These are phyloP conservation scores for Pelagomonas calceolata DNA, from an alignment of 108 stramenopile genomes.

Conservation along the genomic window DNA sequence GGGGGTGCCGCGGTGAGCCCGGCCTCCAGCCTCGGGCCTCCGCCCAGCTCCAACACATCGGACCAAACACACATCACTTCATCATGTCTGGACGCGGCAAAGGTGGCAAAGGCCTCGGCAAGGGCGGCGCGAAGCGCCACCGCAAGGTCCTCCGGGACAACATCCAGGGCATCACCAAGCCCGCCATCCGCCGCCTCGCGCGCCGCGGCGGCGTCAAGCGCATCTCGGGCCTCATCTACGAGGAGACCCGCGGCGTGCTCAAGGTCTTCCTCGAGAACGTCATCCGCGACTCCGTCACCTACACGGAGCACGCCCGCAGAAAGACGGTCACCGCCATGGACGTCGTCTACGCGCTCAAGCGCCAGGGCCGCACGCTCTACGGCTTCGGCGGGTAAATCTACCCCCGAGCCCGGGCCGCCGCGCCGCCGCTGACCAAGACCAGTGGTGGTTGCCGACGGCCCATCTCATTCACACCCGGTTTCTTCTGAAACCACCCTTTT, in stretches of 20 bases:
- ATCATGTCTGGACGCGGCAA: constrained; percentile 54
- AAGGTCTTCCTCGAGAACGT: constrained; percentile 44
- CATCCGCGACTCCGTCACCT: constrained; percentile 44
- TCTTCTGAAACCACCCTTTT: no score
- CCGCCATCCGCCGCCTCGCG: constrained; percentile 45
- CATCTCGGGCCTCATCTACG: constrained; percentile 56
- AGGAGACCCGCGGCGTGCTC: constrained; percentile 53
- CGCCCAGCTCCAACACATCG: no score
- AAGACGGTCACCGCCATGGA: constrained; percentile 45
- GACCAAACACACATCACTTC: no score
- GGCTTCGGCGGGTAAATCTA: constrained; percentile 31
- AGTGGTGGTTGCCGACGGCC: no score
- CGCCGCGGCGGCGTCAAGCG: constrained; percentile 56
- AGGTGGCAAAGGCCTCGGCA: constrained; percentile 80
- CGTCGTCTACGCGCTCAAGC: constrained; percentile 42
- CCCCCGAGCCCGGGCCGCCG: no score
- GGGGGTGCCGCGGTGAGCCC: no score
- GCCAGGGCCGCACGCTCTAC: constrained; percentile 42
- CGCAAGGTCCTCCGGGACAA: constrained; percentile 76
- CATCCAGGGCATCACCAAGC: constrained; percentile 49
- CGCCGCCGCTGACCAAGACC: no score
- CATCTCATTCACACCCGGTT: no score
- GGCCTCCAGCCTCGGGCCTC: no score
- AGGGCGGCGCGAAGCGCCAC: constrained; percentile 94
- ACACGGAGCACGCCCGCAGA: constrained; percentile 43